Percentiles rank a stretch among this genome's conserved stretches.
Evolutionary conservation across 2,329 filamentous ascomycete genomes (phyloP).

Genomic region (Ceratocystis variospora): DNA sequence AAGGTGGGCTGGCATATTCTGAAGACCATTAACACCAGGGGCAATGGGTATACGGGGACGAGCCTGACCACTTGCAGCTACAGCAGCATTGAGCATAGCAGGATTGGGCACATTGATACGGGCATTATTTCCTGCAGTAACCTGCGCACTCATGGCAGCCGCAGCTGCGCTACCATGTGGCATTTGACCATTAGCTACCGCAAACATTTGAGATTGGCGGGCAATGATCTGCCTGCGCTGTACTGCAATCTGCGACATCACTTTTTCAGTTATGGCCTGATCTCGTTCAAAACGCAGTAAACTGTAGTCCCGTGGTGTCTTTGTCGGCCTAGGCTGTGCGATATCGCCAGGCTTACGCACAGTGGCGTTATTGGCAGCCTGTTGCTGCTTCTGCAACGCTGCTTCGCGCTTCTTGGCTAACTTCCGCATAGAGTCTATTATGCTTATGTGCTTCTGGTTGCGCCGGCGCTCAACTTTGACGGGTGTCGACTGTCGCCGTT

Average conservation of each 20-base stretch:
- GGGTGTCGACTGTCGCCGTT: conserved; percentile 50
- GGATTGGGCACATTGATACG: conserved; percentile 11
- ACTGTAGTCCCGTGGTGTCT: conserved; percentile 85
- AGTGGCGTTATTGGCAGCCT: conserved; percentile 65
- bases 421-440: conserved; percentile 92
- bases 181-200: background rate
- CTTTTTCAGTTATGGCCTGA: conserved; percentile 44
- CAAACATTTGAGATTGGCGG: conserved; percentile 14
- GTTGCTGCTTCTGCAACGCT: conserved; percentile 71
- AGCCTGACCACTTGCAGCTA: conserved; percentile 30
- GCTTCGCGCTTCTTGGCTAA: conserved; percentile 88
- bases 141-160: conserved; percentile 2
- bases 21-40: conserved; percentile 38
- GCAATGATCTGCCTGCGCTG: conserved; percentile 30
- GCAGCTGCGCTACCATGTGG: conserved; percentile 1
- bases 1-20: conserved; percentile 36
- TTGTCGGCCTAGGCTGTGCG: conserved; percentile 37
- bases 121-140: background rate
- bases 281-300: conserved; percentile 79
- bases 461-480: conserved; percentile 75
- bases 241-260: conserved; percentile 38
- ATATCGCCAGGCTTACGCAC: conserved; percentile 64
- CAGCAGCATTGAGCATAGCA: conserved; percentile 23
- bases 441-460: conserved; percentile 70
- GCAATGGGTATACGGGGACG: conserved; percentile 42